phyloP scores from a whole-genome alignment of 345 rosid species.

The Linum trigynum region DNA sequence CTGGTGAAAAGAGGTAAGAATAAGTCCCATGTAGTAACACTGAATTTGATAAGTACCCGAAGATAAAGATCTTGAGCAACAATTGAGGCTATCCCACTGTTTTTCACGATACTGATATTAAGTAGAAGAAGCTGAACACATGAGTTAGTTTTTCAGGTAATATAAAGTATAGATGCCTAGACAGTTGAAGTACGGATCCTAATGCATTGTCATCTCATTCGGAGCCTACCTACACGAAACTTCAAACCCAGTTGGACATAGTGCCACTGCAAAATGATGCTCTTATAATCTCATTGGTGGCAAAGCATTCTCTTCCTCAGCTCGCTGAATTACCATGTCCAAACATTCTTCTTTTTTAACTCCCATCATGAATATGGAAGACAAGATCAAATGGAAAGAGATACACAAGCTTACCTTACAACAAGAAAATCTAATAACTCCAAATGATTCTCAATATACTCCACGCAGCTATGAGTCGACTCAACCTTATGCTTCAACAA shows the following conservation, averaged over 20 bases:
- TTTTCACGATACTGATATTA: background rate
- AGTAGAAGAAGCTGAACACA: background rate
- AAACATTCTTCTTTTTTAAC: no score
- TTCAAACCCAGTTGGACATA: no score
- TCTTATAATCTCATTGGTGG: no score
- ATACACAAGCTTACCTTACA: constrained; percentile 38
- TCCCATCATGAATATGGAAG: background rate
- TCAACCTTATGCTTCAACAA: constrained; percentile 76
- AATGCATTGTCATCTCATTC: background rate
- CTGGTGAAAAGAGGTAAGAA: constrained; percentile 39
- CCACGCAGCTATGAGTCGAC: constrained; percentile 53
- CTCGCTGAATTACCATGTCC: background rate
- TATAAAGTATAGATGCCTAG: background rate
- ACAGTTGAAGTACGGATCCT: background rate
- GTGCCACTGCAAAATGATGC: no score
- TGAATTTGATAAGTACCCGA: constrained; percentile 4
- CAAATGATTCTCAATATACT: constrained; percentile 74
- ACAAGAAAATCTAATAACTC: constrained; percentile 84
- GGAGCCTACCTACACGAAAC: no score
- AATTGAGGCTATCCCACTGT: background rate
- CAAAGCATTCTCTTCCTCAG: no score
- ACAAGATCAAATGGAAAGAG: background rate
- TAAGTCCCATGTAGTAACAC: background rate
- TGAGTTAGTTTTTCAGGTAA: background rate
- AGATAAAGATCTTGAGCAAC: constrained; percentile 2